These are phyloP conservation scores for Ploettnerulaceae sp. DNA, from an alignment of 2,329 filamentous ascomycete species.

Conservation along the genomic window DNA sequence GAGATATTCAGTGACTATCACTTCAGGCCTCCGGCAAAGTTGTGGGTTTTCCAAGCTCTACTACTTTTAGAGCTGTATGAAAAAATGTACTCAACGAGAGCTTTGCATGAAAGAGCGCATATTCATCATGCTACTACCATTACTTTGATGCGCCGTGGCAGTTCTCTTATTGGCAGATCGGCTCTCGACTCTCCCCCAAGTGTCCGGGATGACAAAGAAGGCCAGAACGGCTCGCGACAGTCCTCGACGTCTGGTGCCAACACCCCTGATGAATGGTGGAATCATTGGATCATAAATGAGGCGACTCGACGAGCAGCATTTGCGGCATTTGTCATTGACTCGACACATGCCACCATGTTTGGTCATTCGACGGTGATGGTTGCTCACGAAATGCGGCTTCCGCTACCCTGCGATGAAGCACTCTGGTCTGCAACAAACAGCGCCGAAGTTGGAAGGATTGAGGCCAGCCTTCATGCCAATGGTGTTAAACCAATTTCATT, in stretches of 20 bases:
- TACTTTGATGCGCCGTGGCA: conserved; percentile 89
- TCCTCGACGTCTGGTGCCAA: conserved; percentile 60
- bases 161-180: conserved; percentile 82
- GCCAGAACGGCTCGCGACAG: conserved; percentile 50
- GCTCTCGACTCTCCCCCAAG: conserved; percentile 80
- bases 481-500: conserved; percentile 83
- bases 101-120: conserved; percentile 88
- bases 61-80: conserved; percentile 89
- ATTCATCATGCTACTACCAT: conserved; percentile 96
- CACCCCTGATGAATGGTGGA: conserved; percentile 87
- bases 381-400: conserved; percentile 87
- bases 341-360: conserved; percentile 96
- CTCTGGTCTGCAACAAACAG: conserved; percentile 89
- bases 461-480: conserved; percentile 73
- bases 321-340: conserved; percentile 91
- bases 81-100: conserved; percentile 94
- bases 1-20: conserved; percentile 86
- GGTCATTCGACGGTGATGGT: conserved; percentile 97
- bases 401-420: conserved; percentile 86
- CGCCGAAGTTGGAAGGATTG: conserved; percentile 77
- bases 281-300: conserved; percentile 92
- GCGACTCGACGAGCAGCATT: conserved; percentile 86
- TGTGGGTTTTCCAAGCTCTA: conserved; percentile 93
- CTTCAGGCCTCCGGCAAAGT: conserved; percentile 84
- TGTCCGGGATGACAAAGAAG: conserved; percentile 43